Percentiles rank a stretch among this genome's conserved stretches.
These are phyloP conservation scores for Kernera saxatilis DNA, from an alignment of 345 rosid genomes.

Conservation along the genomic window DNA sequence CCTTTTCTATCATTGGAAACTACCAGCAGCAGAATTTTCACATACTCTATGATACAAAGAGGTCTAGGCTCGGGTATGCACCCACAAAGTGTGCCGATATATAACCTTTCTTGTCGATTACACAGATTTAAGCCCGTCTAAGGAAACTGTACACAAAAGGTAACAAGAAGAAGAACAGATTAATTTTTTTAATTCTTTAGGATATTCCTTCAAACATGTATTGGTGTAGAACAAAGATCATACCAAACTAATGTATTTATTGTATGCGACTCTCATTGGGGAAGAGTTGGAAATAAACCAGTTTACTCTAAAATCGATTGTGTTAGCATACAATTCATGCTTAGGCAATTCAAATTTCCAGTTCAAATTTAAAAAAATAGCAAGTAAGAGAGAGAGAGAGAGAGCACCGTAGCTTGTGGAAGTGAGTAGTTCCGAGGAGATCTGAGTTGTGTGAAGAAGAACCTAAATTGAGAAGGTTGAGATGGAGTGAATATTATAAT, in stretches of 20 bases:
- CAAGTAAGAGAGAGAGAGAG: too few species aligned
- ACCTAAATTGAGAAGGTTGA: too few species aligned
- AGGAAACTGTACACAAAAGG: constrained; percentile 28
- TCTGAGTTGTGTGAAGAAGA: too few species aligned
- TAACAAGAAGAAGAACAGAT: not conserved
- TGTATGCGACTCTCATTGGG: not conserved
- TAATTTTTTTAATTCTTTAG: constrained; percentile 15
- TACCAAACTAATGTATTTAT: constrained; percentile 13
- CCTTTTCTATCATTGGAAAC: constrained; percentile 82
- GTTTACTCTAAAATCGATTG: too few species aligned
- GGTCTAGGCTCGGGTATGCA: constrained; percentile 75
- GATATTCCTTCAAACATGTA: constrained; percentile 10
- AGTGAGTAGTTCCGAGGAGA: too few species aligned
- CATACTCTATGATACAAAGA: constrained; percentile 64
- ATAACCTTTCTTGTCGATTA: constrained; percentile 19
- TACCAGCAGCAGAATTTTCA: constrained; percentile 91
- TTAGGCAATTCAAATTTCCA: too few species aligned
- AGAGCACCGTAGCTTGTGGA: too few species aligned
- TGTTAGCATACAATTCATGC: too few species aligned
- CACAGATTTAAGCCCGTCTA: not conserved
- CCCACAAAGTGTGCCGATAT: constrained; percentile 66
- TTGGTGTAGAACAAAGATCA: not conserved
- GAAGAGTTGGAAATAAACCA: too few species aligned
- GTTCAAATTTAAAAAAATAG: too few species aligned
- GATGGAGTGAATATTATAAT: too few species aligned